Evolutionary conservation across 495 filamentous ascomycete species (phyloP).

Genomic region (Aspergillus ostianus): DNA sequence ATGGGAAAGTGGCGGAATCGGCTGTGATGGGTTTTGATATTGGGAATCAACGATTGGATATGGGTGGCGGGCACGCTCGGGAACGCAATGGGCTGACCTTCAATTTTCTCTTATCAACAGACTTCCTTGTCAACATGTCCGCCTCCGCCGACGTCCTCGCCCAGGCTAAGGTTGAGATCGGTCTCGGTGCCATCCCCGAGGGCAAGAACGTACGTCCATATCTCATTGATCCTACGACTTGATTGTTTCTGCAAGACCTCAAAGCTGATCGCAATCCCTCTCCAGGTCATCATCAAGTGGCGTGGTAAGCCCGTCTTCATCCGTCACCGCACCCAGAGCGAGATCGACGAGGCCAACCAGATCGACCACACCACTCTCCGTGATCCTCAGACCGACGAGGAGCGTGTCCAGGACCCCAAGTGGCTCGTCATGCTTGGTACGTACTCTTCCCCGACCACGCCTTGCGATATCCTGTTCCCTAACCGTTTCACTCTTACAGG

Average conservation of each 20-base stretch:
- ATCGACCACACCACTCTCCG: conserved; percentile 74
- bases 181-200: conserved; percentile 87
- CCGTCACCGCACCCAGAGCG: conserved; percentile 88
- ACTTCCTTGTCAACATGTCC: conserved; percentile 99
- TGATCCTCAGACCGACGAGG: conserved; percentile 86
- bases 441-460: conserved; percentile 18
- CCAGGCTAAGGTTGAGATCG: conserved; percentile 98
- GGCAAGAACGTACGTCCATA: conserved; percentile 88
- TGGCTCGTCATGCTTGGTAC: conserved; percentile 98
- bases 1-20: conserved; percentile 5
- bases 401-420: conserved; percentile 96
- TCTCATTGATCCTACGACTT: background rate
- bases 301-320: conserved; percentile 99
- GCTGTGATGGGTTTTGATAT: background rate
- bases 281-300: conserved; percentile 98
- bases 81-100: conserved; percentile 17
- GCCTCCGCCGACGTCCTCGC: conserved; percentile 98
- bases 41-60: background rate
- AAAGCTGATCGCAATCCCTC: background rate
- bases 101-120: conserved; percentile 48
- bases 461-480: conserved; percentile 3
- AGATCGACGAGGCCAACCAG: conserved; percentile 82
- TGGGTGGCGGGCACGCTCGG: background rate
- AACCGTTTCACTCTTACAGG: conserved; percentile 44
- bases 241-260: background rate